Evolutionary conservation across 768 basidiomycete genomes (phyloP), one percentile per base, ranked within the genome.

Genomic region (Tulasnella sp.): DNA sequence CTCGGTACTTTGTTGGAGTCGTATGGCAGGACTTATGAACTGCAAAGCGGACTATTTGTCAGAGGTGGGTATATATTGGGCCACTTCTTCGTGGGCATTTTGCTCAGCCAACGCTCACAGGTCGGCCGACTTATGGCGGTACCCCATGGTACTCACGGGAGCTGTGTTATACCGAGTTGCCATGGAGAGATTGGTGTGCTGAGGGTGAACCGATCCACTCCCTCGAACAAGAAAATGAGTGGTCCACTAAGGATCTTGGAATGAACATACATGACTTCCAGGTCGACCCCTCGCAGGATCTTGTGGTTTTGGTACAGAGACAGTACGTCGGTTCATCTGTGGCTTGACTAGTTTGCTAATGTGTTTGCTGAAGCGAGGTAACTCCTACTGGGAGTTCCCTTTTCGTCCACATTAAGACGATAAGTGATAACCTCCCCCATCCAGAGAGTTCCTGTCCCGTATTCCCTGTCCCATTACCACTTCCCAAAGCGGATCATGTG

Each of bases 281-380:
- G 42, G 39, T 54, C 21, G 52, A 54, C 32, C 52, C 52, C 21
- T 35, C 35, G 19, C 52, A 54, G 32, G 39, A 54, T 40, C 52
- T 54, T 29, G 14, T 54, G 21, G 37, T 54, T 27, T 40, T 54
- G 12, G 52, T 54, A 2, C 11, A 19, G 15, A 40, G 25, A 40
- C 23, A 25, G 52, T 39, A 6, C 6, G 37, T 14, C 5, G 25
- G 23, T 31, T 9, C n/a, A 25, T 23, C 7, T 19, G 17, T 35
- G 7, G 4, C 11, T n/a, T 11, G 11, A n/a, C 36, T 9, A 39
- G 36, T 17, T 39, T 17, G 9, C 36, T 11, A 39, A 9, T 11
- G 36, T 39, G 17, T 39, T 39, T 17, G 17, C 6, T 23, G 12
- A 25, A 17, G 5, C 1, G 14, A 6, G 19, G 37, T 34, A 27